Evolutionary conservation across 805 yeast genomes (phyloP).

Genomic region (Isabelozyma heimii): DNA sequence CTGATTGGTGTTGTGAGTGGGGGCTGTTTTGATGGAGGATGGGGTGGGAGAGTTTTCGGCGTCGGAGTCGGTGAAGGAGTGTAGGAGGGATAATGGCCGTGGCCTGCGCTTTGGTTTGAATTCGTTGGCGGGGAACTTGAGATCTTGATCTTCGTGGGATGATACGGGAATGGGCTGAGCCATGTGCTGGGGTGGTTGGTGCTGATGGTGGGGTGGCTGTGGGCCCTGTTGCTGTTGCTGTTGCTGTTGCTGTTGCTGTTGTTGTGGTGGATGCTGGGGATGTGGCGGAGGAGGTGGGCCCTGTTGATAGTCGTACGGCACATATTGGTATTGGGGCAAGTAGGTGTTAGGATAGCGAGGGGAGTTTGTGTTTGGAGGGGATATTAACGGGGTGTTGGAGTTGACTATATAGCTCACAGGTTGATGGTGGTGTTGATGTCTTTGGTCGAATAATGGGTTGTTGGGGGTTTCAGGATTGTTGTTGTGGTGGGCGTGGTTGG

Average conservation of each 20-base stretch:
- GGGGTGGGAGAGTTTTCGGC: conserved; percentile 4
- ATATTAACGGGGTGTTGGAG: conserved; percentile 11
- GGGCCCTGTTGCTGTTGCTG: no score
- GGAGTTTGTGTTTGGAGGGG: conserved; percentile 26
- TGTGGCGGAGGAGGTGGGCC: background rate
- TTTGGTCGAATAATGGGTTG: conserved; percentile 5
- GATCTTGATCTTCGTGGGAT: background rate
- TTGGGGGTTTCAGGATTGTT: conserved; percentile 9
- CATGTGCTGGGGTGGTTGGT: conserved; percentile 1
- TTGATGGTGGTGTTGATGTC: background rate
- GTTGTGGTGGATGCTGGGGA: background rate
- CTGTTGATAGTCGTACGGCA: background rate
- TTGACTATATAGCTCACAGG: background rate
- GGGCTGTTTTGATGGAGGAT: conserved; percentile 19
- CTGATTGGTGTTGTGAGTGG: conserved; percentile 16
- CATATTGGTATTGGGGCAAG: background rate
- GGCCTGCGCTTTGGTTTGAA: conserved; percentile 41
- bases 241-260: no score
- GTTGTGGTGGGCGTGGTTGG: background rate
- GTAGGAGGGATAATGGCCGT: conserved; percentile 34
- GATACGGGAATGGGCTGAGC: conserved; percentile 1
- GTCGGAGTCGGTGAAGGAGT: conserved; percentile 23
- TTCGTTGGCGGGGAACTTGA: conserved; percentile 20
- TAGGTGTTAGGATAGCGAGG: conserved; percentile 15
- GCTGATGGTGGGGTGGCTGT: background rate